Evolutionary conservation across 1,284 basidiomycete genomes (phyloP).

Genomic region (Hypsizygus ulmarius): DNA sequence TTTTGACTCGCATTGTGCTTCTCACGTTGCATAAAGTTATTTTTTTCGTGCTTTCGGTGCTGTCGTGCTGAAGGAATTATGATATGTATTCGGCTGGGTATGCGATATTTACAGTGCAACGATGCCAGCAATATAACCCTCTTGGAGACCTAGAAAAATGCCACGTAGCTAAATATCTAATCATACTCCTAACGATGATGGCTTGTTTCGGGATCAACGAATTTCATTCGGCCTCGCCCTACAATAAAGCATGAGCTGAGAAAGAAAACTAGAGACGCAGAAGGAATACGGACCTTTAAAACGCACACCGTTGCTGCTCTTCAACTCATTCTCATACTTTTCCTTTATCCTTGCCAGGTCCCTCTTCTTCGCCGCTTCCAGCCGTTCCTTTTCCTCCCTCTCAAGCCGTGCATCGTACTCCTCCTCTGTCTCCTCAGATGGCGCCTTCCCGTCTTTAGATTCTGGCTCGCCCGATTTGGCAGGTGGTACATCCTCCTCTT

Average conservation of each 20-base stretch:
- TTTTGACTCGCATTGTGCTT: too few relatives aligned
- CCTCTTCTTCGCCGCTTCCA: slow-evolving; percentile 43
- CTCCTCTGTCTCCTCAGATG: slow-evolving; percentile 46
- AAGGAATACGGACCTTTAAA: slow-evolving; percentile 56
- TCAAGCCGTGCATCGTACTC: slow-evolving; percentile 73
- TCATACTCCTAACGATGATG: not conserved
- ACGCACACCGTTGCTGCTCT: slow-evolving; percentile 46
- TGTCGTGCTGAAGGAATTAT: too few relatives aligned
- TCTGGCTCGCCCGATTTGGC: not conserved
- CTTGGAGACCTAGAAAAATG: too few relatives aligned
- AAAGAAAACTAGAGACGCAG: not conserved
- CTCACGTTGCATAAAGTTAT: too few relatives aligned
- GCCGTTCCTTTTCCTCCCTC: slow-evolving; percentile 63
- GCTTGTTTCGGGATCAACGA: slow-evolving; percentile 50
- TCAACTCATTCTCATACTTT: slow-evolving; percentile 35
- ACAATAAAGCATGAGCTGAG: slow-evolving; percentile 7
- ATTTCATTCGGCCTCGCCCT: slow-evolving; percentile 70
- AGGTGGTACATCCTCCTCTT: slow-evolving; percentile 10
- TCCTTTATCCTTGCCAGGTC: slow-evolving; percentile 52
- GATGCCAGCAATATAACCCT: too few relatives aligned
- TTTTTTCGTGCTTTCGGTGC: too few relatives aligned
- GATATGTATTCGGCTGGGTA: too few relatives aligned
- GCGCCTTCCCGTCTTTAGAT: slow-evolving; percentile 9
- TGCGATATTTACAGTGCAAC: too few relatives aligned
- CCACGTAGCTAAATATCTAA: too few relatives aligned